These are phyloP conservation scores for Diospyros kaki DNA, from an alignment of 148 eudicot species.

Conservation along the genomic window DNA sequence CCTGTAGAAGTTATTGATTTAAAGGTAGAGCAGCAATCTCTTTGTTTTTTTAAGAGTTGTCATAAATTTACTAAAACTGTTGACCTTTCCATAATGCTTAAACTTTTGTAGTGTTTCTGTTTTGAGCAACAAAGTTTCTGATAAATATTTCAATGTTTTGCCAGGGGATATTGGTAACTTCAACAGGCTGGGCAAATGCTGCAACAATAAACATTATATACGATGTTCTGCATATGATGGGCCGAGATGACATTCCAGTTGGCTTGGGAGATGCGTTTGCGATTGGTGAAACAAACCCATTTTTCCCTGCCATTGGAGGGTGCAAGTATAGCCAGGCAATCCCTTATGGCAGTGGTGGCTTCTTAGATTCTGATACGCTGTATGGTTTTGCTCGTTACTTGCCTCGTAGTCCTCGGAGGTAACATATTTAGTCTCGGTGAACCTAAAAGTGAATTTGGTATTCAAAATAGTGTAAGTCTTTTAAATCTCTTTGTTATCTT, in stretches of 20 bases:
- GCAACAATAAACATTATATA: constrained; percentile 65
- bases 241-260: constrained; percentile 70
- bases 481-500: too few species aligned
- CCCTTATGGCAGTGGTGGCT: constrained; percentile 71
- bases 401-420: constrained; percentile 75
- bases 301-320: constrained; percentile 33
- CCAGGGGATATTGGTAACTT: constrained; percentile 59
- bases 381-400: constrained; percentile 60
- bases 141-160: too few species aligned
- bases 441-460: too few species aligned
- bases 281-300: constrained; percentile 33
- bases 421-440: too few species aligned
- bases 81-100: too few species aligned
- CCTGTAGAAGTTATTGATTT: constrained; percentile 51
- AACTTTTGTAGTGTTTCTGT: too few species aligned
- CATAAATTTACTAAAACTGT: too few species aligned
- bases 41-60: too few species aligned
- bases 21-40: constrained; percentile 30
- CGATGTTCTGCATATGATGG: constrained; percentile 82
- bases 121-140: too few species aligned
- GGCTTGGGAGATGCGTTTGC: constrained; percentile 67
- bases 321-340: constrained; percentile 62
- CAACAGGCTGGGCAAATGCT: constrained; percentile 84
- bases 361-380: constrained; percentile 71
- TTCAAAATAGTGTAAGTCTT: too few species aligned